Conservation (phyloP, 768 basidiomycete species). For the Lactarius evosmus region DNA sequence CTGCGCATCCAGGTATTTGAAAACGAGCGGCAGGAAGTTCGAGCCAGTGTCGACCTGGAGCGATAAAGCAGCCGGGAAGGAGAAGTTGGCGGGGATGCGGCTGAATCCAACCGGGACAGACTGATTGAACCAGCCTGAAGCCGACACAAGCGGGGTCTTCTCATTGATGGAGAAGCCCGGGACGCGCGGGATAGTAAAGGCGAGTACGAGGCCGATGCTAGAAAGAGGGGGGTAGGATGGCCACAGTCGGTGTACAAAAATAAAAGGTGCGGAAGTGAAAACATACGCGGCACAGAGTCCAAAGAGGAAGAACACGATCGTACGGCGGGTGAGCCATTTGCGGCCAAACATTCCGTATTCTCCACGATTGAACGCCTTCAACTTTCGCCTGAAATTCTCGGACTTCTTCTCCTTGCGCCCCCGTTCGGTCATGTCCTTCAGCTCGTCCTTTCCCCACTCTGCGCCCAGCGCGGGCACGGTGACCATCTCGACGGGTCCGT, state of each 20-base stretch:
- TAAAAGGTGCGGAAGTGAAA: neutral
- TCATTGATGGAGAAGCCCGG: slow-evolving; percentile 66
- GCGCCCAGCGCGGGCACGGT: slow-evolving; percentile 90
- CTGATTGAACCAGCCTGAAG: slow-evolving; percentile 54
- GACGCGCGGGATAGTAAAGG: slow-evolving; percentile 79
- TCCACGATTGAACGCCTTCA: slow-evolving; percentile 75
- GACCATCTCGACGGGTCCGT: slow-evolving; percentile 74
- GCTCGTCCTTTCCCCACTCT: slow-evolving; percentile 82
- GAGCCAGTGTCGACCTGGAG: slow-evolving; percentile 71
- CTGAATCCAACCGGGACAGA: slow-evolving; percentile 63
- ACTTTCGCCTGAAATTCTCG: slow-evolving; percentile 53
- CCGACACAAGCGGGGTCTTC: slow-evolving; percentile 53
- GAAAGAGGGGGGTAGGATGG: slow-evolving; percentile 1
- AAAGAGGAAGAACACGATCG: slow-evolving; percentile 67
- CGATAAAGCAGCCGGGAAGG: slow-evolving; percentile 74
- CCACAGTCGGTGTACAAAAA: slow-evolving; percentile 5
- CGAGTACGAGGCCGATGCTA: slow-evolving; percentile 68
- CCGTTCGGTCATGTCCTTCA: slow-evolving; percentile 71
- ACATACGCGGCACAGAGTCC: slow-evolving; percentile 55
- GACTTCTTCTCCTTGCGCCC: slow-evolving; percentile 61
- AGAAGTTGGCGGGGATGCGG: slow-evolving; percentile 82
- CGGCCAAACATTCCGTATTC: slow-evolving; percentile 76
- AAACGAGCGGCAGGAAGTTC: slow-evolving; percentile 76
- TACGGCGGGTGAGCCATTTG: slow-evolving; percentile 66
- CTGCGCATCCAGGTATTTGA: slow-evolving; percentile 61